Evolutionary conservation across 2,329 filamentous ascomycete species (phyloP).

Genomic region (Aspergillus glaucus): DNA sequence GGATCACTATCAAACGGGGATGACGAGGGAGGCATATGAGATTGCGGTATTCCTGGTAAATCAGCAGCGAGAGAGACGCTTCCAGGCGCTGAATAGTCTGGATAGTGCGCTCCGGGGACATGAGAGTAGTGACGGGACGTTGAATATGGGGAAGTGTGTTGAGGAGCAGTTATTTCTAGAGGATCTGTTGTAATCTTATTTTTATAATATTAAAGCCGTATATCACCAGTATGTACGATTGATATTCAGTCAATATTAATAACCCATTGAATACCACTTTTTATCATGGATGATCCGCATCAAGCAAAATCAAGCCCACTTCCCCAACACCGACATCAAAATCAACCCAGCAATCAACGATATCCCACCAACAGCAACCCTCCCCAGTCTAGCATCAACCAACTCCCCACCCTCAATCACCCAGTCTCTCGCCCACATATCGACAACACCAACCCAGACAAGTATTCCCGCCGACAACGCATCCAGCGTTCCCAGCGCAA

Average conservation of each 20-base stretch:
- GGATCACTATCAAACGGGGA: background rate
- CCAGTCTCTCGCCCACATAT: constrained; percentile 77
- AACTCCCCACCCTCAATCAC: constrained; percentile 54
- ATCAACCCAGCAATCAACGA: constrained; percentile 57
- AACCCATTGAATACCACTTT: too few species aligned
- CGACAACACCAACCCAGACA: constrained; percentile 71
- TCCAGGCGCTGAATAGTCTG: background rate
- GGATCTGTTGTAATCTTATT: background rate
- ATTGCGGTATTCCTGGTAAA: background rate
- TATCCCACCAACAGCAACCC: constrained; percentile 46
- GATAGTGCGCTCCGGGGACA: background rate
- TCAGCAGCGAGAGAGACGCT: background rate
- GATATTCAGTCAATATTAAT: too few species aligned
- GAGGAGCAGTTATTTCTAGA: background rate
- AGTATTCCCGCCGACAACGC: constrained; percentile 69
- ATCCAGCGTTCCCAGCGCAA: constrained; percentile 68
- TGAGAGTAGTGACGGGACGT: background rate
- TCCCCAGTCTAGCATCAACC: constrained; percentile 44
- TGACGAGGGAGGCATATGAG: background rate
- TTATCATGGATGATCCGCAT: too few species aligned
- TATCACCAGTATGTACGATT: too few species aligned
- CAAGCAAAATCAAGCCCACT: constrained; percentile 55
- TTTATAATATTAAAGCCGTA: too few species aligned
- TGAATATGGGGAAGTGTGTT: background rate
- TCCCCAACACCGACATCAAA: constrained; percentile 66